Evolutionary conservation across 768 basidiomycete genomes (phyloP).

Genomic region (Lactifluus rugatus): DNA sequence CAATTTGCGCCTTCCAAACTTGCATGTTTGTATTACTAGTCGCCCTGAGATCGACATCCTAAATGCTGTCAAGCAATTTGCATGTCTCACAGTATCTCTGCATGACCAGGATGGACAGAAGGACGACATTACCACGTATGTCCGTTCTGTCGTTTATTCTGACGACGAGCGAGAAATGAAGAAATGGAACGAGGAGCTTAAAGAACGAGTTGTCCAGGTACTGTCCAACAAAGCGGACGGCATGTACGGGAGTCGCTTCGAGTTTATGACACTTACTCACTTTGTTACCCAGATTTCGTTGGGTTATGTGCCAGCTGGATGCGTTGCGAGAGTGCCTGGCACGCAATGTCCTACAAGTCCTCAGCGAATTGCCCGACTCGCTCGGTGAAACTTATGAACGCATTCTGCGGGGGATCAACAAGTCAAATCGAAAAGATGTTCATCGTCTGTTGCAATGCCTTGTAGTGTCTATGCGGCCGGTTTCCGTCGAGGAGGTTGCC

Average conservation of each 20-base stretch:
- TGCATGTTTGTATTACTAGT: not conserved
- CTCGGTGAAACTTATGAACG: not conserved
- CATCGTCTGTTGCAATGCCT: not conserved
- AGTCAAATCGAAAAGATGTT: not conserved
- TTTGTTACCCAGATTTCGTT: not conserved
- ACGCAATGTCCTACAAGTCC: not conserved
- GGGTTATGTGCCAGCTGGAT: not conserved
- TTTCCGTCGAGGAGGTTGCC: not conserved
- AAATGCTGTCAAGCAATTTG: not conserved
- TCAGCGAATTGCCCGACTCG: not conserved
- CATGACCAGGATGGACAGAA: not conserved
- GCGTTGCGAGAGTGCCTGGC: not conserved
- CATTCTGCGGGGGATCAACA: not conserved
- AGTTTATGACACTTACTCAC: not conserved
- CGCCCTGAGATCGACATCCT: not conserved
- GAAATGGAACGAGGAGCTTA: not conserved
- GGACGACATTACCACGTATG: not conserved
- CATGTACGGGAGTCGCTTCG: not conserved
- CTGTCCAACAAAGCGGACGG: not conserved
- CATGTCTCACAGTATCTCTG: not conserved
- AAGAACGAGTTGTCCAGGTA: not conserved
- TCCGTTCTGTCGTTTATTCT: not conserved
- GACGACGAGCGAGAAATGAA: slow-evolving; percentile 24
- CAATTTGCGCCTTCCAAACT: not conserved
- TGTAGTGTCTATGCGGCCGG: not conserved